phyloP scores from a whole-genome alignment of 495 filamentous ascomycete species.

The Podospora fimiseda region DNA sequence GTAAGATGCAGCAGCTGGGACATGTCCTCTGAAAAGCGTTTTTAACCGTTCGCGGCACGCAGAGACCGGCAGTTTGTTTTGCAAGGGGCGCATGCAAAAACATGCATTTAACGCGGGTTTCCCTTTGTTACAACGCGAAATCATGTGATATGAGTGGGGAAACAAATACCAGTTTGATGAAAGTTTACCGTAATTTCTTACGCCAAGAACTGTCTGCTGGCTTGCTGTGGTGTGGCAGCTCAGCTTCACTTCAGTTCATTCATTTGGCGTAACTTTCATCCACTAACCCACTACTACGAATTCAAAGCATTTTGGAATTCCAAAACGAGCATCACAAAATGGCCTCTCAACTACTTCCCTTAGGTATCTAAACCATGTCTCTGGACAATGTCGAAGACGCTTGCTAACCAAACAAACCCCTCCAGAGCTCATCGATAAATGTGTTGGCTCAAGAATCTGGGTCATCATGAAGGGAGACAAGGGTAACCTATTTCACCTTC shows the following conservation, averaged over 20 bases:
- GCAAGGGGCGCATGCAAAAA: too few relatives aligned
- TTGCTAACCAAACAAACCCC: slow-evolving; percentile 5
- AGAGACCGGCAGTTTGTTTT: too few relatives aligned
- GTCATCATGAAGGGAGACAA: slow-evolving; percentile 99
- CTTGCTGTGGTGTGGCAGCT: not conserved
- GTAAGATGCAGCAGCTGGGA: too few relatives aligned
- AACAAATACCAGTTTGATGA: too few relatives aligned
- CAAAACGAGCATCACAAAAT: slow-evolving; percentile 35
- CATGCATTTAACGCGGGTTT: too few relatives aligned
- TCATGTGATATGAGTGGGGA: too few relatives aligned
- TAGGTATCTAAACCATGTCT: slow-evolving; percentile 47
- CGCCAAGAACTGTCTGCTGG: too few relatives aligned
- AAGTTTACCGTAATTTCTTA: too few relatives aligned
- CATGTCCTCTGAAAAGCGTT: too few relatives aligned
- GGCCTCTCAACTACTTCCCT: slow-evolving; percentile 74
- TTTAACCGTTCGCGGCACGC: too few relatives aligned
- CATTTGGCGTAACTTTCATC: not conserved
- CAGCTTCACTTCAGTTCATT: not conserved
- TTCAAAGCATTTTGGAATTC: not conserved
- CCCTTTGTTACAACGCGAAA: too few relatives aligned
- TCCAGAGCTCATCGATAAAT: slow-evolving; percentile 95
- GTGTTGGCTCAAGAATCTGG: slow-evolving; percentile 95
- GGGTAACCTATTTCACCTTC: slow-evolving; percentile 44
- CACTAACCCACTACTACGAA: not conserved
- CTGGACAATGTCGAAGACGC: too few relatives aligned